phyloP scores from a whole-genome alignment of 2,329 filamentous ascomycete genomes.

The Didymosphaeria variabile region DNA sequence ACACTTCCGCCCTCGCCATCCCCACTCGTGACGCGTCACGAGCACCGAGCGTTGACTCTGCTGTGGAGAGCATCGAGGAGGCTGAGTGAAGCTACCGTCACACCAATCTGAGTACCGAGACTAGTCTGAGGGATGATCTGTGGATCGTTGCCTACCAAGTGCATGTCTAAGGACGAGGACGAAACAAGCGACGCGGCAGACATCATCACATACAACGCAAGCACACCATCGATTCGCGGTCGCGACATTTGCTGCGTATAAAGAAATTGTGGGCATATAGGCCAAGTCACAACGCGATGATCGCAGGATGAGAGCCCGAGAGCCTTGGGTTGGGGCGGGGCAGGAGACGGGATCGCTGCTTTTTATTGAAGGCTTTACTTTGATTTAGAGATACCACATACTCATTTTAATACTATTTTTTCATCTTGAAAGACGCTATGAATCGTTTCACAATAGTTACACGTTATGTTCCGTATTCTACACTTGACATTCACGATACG shows the following conservation, averaged over 20 bases:
- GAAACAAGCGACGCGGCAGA: constrained; percentile 12
- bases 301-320: neutral
- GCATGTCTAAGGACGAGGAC: neutral
- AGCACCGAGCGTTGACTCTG: constrained; percentile 34
- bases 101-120: neutral
- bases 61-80: constrained; percentile 26
- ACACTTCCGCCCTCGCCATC: constrained; percentile 19
- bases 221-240: constrained; percentile 7
- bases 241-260: neutral
- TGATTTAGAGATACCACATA: constrained; percentile 17
- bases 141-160: constrained; percentile 7
- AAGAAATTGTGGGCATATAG: neutral
- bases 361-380: constrained; percentile 1
- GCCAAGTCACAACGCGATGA: neutral
- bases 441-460: neutral
- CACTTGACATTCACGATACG: constrained; percentile 18
- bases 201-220: constrained; percentile 5
- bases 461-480: neutral
- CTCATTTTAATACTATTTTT: constrained; percentile 9
- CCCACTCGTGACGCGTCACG: constrained; percentile 34
- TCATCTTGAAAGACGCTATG: neutral
- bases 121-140: neutral
- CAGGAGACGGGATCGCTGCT: neutral
- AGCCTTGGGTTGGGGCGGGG: neutral
- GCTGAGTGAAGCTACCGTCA: constrained; percentile 28